A percentile compares a stretch with the other conserved stretches of the same genome.
phyloP scores from a whole-genome alignment of 768 basidiomycete genomes.

The Strobilomyces echinocephalus region DNA sequence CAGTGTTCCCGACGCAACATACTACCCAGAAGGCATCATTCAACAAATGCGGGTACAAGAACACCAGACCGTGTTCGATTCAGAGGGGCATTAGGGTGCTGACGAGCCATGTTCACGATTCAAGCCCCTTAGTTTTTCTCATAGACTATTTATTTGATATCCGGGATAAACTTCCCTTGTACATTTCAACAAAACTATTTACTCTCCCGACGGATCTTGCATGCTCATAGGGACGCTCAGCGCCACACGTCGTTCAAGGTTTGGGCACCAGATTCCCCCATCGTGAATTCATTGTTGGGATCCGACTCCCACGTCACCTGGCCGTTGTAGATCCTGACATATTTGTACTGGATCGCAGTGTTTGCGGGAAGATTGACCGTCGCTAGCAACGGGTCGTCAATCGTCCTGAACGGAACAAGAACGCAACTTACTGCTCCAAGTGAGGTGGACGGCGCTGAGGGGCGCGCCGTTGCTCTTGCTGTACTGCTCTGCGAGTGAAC shows the following conservation, averaged over 20 bases:
- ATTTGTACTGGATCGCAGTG: constrained; percentile 65
- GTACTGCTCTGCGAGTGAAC: constrained; percentile 64
- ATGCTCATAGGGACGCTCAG: constrained; percentile 12
- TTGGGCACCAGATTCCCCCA: constrained; percentile 39
- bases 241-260: constrained; percentile 42
- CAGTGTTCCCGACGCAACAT: constrained; percentile 71
- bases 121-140: background rate
- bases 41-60: constrained; percentile 48
- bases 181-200: background rate
- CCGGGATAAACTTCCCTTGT: constrained; percentile 1
- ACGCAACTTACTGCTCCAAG: constrained; percentile 60
- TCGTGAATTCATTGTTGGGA: constrained; percentile 53
- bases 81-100: constrained; percentile 46
- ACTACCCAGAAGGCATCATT: constrained; percentile 66
- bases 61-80: constrained; percentile 69
- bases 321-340: constrained; percentile 54
- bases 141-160: constrained; percentile 8
- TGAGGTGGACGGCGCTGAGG: constrained; percentile 60
- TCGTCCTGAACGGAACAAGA: constrained; percentile 2
- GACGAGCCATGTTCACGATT: background rate
- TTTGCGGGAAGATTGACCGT: constrained; percentile 55
- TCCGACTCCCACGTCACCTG: constrained; percentile 65
- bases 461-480: constrained; percentile 45
- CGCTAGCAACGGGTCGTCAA: constrained; percentile 34
- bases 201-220: background rate